phyloP scores from a whole-genome alignment of 352 stramenopile genomes.

The Phytophthora rubi region DNA sequence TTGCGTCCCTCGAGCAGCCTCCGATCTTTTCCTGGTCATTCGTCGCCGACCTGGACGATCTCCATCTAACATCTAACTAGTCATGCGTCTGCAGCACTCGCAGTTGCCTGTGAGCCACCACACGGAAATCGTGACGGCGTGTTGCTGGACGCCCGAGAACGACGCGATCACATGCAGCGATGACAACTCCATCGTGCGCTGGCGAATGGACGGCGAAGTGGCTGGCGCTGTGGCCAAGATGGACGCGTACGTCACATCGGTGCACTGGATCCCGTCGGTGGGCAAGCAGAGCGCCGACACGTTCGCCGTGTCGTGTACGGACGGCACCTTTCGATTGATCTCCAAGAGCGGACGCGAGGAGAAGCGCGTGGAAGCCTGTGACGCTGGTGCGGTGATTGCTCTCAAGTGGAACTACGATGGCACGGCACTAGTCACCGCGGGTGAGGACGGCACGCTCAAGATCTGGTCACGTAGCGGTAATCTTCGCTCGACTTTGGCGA shows the following conservation, averaged over 20 bases:
- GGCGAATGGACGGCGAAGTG: constrained; percentile 87
- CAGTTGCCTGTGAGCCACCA: constrained; percentile 79
- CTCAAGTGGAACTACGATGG: constrained; percentile 95
- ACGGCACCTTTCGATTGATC: constrained; percentile 91
- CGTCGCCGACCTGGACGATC: neutral
- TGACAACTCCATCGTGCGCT: constrained; percentile 84
- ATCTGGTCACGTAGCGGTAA: constrained; percentile 91
- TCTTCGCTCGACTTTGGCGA: constrained; percentile 87
- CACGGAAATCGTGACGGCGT: constrained; percentile 83
- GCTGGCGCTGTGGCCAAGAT: constrained; percentile 71
- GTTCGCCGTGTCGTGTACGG: constrained; percentile 91
- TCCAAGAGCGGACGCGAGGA: constrained; percentile 91
- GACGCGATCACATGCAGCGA: constrained; percentile 89
- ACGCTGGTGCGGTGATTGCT: constrained; percentile 87
- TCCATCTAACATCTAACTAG: neutral
- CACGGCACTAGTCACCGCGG: constrained; percentile 88
- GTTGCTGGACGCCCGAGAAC: constrained; percentile 90
- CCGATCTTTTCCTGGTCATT: constrained; percentile 36
- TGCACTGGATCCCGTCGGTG: constrained; percentile 85
- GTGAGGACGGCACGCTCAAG: constrained; percentile 95
- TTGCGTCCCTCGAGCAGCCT: constrained; percentile 1
- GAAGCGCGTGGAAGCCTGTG: constrained; percentile 88
- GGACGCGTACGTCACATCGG: constrained; percentile 79
- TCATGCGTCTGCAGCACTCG: constrained; percentile 83
- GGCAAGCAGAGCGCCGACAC: constrained; percentile 84